Base-by-base conservation (phyloP, 441 rosid species). In the Euphorbia celastroides region DNA sequence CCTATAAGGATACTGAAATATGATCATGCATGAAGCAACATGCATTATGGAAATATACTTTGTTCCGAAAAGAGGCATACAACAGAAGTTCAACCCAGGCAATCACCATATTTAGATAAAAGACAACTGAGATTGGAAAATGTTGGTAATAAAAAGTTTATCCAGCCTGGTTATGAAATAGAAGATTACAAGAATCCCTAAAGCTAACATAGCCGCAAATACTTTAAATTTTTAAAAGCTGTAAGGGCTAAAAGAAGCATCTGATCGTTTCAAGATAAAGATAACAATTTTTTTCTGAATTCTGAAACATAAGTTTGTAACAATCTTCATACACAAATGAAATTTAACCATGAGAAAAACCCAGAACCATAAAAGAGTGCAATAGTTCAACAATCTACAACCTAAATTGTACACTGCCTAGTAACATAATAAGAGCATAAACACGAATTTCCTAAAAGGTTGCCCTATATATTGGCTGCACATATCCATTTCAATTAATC, bases 371-470 rank as follows among this genome's bases (percentile, higher is more conserved):
- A 46, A 28, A 28, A 17, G 57, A 63, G 66, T n/a, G 38, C 57
- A 27, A 27, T 11, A 17, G 41, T 27, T 63, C 22, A n/a, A 28
- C 26, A 26, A 46, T 46, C 9, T 23, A 50, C 26, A 32, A 65
- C 30, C 13, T 27, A 16, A 44, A 28, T 25, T 41, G 32, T 17
- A 31, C 65, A 26, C 50, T 44, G 8, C 31, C 55, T 26, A 66
- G 46, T 66, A 48, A 66, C 4, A 41, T 56, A 38, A 31, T 9
- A 25, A 32, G n/a, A 13, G 57, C 27, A 11, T n/a, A 3, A 57
- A 66, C 38, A 12, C 2, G n/a, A 27, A 56, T 66, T 66, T 26
- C 44, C 62, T 36, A 52, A 60, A 38, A 25, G 30, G 32, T 36
- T 7, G 26, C 12, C 38, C 57, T 10, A 51, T 25, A 51, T 19